These are phyloP conservation scores for Camelina neglecta DNA, from an alignment of 345 rosid genomes.

Conservation along the genomic window DNA sequence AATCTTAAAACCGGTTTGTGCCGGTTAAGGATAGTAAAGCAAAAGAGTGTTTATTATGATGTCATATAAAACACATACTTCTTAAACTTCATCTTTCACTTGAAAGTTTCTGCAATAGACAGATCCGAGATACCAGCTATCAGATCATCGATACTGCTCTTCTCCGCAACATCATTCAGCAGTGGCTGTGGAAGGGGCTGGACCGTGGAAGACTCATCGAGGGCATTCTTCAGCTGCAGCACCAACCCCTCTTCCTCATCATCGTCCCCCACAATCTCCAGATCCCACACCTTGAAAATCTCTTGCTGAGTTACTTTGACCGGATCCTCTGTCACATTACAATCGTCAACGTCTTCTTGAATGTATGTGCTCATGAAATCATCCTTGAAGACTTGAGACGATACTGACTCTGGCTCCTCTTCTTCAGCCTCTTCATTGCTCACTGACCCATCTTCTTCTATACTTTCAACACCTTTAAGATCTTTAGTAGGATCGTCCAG, in stretches of 20 bases:
- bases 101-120: slow-evolving; percentile 46
- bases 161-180: slow-evolving; percentile 38
- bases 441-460: slow-evolving; percentile 5
- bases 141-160: slow-evolving; percentile 50
- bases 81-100: slow-evolving; percentile 15
- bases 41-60: not conserved
- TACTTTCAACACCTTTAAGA: slow-evolving; percentile 19
- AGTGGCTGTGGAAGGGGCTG: slow-evolving; percentile 31
- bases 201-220: slow-evolving; percentile 39
- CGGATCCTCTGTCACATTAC: slow-evolving; percentile 20
- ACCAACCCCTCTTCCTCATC: slow-evolving; percentile 64
- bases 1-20: slow-evolving; percentile 11
- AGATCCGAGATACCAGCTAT: slow-evolving; percentile 61
- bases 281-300: slow-evolving; percentile 76
- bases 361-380: slow-evolving; percentile 42
- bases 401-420: slow-evolving; percentile 17
- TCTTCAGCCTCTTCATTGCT: slow-evolving; percentile 14
- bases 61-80: slow-evolving; percentile 13
- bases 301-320: slow-evolving; percentile 38
- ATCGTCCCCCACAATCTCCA: slow-evolving; percentile 53
- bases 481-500: slow-evolving; percentile 18
- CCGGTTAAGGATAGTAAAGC: too few species aligned
- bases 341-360: slow-evolving; percentile 14
- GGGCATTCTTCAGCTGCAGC: slow-evolving; percentile 56
- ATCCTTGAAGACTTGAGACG: slow-evolving; percentile 37